Evolutionary conservation across 208 protist species (phyloP), one percentile per base, ranked within the genome.

Genomic region (Crithidia mellificae): DNA sequence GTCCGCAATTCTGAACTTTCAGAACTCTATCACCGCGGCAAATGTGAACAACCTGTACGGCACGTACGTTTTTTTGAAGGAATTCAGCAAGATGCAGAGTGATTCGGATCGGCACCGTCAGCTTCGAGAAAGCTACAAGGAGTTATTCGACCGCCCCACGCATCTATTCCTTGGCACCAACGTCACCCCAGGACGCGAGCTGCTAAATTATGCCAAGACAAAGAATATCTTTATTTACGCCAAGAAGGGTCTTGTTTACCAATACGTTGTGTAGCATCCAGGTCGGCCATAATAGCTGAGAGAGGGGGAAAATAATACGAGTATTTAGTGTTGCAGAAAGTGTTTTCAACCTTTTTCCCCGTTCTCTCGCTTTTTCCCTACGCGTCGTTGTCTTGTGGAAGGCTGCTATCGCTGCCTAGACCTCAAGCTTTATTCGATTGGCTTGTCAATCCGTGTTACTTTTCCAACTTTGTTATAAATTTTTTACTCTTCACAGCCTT

Each of bases 201-300:
- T 96, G 46, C 56, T 96, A 14, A 93, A 92, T 65, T 90, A 84
- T 32, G 87, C 88, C 14, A 91, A 88, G 55, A 74, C 71, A 1
- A 94, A 92, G 72, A 87, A 83, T 61, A 83, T 96, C 14, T 92
- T 91, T 76, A 55, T 96, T 14, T 96, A 96, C 59, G 85, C 75
- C 3, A 90, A 88, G 46, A 91, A 86, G 54, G 91, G 85, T 12
- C 24, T 67, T 32, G 61, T 72, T 19, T 94, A 85, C 63, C 63
- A 90, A 39, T 96, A 92, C 62, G 75, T 87, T 44, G 70, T 78
- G 20, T 93, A 83, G 51, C n/a, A 15, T 46, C 1, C 24, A 11
- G 34, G 34, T 38, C n/a, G n/a, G n/a, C n/a, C n/a, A n/a, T n/a
- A n/a, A n/a, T n/a, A n/a, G n/a, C n/a, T n/a, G n/a, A n/a, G n/a